These are phyloP conservation scores for Dictyostelium purpureum DNA, from an alignment of 78 protist genomes.

Conservation along the genomic window DNA sequence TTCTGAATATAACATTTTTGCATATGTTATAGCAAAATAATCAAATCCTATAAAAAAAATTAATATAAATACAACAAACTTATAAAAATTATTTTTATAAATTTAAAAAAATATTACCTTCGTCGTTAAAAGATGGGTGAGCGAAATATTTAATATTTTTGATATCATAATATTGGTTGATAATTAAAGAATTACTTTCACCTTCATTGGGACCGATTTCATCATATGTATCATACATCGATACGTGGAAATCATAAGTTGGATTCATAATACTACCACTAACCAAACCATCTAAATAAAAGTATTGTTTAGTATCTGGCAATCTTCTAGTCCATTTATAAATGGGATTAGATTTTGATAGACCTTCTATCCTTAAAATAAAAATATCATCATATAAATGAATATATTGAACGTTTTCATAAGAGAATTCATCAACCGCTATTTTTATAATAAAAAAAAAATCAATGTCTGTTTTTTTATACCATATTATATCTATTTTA, in stretches of 20 bases:
- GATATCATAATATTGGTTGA: not conserved
- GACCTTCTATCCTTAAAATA: not conserved
- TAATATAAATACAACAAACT: not conserved
- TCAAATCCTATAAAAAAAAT: not conserved
- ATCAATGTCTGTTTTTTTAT: too few relatives aligned
- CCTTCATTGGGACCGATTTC: not conserved
- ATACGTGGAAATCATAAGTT: not conserved
- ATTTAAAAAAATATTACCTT: not conserved
- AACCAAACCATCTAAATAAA: too few relatives aligned
- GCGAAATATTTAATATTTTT: not conserved
- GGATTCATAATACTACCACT: not conserved
- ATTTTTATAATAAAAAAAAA: not conserved
- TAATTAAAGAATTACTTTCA: not conserved
- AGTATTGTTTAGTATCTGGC: too few relatives aligned
- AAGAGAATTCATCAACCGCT: not conserved
- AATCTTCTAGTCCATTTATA: not conserved
- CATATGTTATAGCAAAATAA: not conserved
- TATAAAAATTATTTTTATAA: too few relatives aligned
- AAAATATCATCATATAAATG: not conserved
- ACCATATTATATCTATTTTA: too few relatives aligned
- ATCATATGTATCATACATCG: not conserved
- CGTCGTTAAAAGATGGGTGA: not conserved
- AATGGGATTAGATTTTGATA: not conserved
- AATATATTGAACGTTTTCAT: not conserved
- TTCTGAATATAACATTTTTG: not conserved